These are phyloP conservation scores for Plasmodium blacklocki DNA, from an alignment of 169 alveolate genomes.

Conservation along the genomic window DNA sequence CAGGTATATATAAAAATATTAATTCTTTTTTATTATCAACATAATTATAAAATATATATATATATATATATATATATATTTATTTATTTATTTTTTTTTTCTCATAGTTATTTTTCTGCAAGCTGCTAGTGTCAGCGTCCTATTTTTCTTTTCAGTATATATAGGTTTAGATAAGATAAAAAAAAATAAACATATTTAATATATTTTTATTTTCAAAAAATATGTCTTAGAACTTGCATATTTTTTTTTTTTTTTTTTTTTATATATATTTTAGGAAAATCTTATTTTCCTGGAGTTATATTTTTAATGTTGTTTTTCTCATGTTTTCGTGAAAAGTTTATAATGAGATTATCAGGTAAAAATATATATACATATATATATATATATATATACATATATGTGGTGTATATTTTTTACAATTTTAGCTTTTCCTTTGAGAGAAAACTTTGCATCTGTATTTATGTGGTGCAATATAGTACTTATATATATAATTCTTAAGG, in stretches of 20 bases:
- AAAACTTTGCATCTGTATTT: slow-evolving; percentile 63
- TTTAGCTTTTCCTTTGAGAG: slow-evolving; percentile 69
- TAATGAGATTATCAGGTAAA: slow-evolving; percentile 44
- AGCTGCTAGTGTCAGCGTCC: slow-evolving; percentile 54
- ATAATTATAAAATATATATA: no score
- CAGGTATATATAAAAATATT: slow-evolving; percentile 16
- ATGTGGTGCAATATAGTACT: slow-evolving; percentile 61
- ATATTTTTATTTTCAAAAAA: not conserved
- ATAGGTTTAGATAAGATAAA: slow-evolving; percentile 20
- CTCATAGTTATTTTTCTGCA: slow-evolving; percentile 40
- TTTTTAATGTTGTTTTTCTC: slow-evolving; percentile 66
- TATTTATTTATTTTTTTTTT: slow-evolving; percentile 1
- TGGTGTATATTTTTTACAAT: not conserved
- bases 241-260: not conserved
- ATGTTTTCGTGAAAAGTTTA: slow-evolving; percentile 67
- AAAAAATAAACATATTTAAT: not conserved
- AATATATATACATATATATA: not conserved
- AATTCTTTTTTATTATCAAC: not conserved
- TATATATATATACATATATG: not conserved
- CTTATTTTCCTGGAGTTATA: slow-evolving; percentile 40
- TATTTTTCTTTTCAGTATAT: slow-evolving; percentile 56
- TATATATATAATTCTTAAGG: slow-evolving; percentile 26
- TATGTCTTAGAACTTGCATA: not conserved
- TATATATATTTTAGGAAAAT: slow-evolving; percentile 22
- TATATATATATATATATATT: not conserved